Evolutionary conservation across 768 basidiomycete genomes (phyloP).

Genomic region (Suillus bovinus): DNA sequence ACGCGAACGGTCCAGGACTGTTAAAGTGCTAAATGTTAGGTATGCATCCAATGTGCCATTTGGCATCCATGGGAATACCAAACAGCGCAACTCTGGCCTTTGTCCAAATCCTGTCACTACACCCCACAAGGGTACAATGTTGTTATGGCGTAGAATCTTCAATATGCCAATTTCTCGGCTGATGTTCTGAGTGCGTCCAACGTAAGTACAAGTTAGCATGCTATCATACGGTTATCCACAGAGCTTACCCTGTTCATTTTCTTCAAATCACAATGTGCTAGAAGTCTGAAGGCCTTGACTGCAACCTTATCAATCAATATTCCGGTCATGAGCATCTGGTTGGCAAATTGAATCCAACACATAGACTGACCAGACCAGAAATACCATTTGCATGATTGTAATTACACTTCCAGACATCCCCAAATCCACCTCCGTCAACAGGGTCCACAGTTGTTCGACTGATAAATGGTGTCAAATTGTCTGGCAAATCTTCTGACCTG

Average conservation of each 20-base stretch:
- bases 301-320: neutral
- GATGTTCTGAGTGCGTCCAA: neutral
- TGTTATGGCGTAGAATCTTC: neutral
- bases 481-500: neutral
- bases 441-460: neutral
- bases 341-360: neutral
- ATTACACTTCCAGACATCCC: neutral
- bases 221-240: neutral
- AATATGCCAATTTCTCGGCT: slow-evolving; percentile 1
- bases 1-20: neutral
- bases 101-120: neutral
- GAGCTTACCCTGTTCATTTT: neutral
- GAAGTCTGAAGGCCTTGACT: neutral
- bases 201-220: neutral
- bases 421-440: neutral
- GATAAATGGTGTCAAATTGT: neutral
- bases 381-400: neutral
- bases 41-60: neutral
- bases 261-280: neutral
- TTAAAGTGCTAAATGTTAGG: neutral
- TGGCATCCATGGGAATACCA: neutral
- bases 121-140: neutral
- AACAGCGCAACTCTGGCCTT: neutral
- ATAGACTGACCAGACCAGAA: neutral
- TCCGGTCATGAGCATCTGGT: neutral